Percentiles rank a stretch among this genome's conserved stretches.
phyloP scores from a whole-genome alignment of 169 alveolate species.

The Plasmodium fragile region DNA sequence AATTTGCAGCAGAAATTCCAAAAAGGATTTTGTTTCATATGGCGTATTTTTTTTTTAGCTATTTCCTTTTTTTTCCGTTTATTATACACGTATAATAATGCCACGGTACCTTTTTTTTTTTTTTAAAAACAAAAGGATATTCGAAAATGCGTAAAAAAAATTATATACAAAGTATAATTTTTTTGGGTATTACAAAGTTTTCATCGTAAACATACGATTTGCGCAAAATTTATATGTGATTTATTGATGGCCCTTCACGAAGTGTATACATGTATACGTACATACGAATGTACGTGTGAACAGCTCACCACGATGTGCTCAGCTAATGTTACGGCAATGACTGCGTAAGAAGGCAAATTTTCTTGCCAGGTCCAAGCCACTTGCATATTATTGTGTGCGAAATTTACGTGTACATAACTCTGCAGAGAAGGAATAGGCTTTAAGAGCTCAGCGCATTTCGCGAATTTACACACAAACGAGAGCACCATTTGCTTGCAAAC shows the following conservation, averaged over 20 bases:
- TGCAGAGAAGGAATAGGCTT: background rate
- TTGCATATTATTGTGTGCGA: constrained; percentile 1
- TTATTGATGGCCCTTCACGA: background rate
- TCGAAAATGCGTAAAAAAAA: background rate
- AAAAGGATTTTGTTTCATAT: background rate
- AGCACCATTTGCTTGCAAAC: background rate
- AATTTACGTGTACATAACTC: background rate
- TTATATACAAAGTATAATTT: background rate
- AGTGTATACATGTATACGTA: background rate
- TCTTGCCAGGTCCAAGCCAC: background rate
- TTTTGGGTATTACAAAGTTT: background rate
- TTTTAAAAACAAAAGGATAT: background rate
- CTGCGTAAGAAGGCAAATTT: background rate
- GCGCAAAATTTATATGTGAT: background rate
- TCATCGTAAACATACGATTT: background rate
- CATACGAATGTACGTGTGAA: background rate
- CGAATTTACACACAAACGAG: background rate
- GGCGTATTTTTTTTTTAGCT: background rate
- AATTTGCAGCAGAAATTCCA: background rate
- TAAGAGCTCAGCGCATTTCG: background rate
- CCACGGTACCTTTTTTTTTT: background rate
- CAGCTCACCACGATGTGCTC: background rate
- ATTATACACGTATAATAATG: background rate
- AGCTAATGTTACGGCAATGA: background rate
- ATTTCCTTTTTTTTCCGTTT: background rate